Percentiles rank a stretch among this genome's conserved stretches.
These are phyloP conservation scores for Cucumis sativus DNA, from an alignment of 306 rosid genomes.

Conservation along the genomic window DNA sequence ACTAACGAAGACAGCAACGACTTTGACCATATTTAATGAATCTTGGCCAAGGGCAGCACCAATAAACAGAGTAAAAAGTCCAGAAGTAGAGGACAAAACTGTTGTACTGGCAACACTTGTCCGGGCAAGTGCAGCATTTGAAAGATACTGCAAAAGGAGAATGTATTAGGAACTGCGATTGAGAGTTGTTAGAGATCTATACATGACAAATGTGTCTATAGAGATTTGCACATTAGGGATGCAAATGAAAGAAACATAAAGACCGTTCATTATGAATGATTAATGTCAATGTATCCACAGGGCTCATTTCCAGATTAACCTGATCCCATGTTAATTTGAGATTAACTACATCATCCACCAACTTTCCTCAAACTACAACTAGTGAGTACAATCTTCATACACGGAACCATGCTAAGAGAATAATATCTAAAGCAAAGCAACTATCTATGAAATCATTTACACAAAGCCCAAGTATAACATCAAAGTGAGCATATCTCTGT, in stretches of 20 bases:
- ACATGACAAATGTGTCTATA: background rate
- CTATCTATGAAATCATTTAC: background rate
- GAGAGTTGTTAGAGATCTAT: background rate
- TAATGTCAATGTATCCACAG: background rate
- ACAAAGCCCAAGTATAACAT: background rate
- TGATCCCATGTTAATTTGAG: background rate
- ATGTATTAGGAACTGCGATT: background rate
- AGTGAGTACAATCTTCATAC: background rate
- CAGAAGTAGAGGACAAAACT: constrained; percentile 93
- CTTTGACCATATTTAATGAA: constrained; percentile 63
- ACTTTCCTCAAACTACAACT: background rate
- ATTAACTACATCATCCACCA: background rate
- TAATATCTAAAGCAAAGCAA: background rate
- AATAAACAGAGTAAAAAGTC: constrained; percentile 91
- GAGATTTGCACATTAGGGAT: background rate
- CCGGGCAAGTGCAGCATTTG: constrained; percentile 97
- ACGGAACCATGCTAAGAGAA: background rate
- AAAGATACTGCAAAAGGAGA: constrained; percentile 60
- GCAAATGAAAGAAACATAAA: background rate
- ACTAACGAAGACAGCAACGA: constrained; percentile 85
- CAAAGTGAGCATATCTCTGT: background rate
- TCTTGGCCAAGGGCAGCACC: constrained; percentile 86
- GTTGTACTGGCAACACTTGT: constrained; percentile 98
- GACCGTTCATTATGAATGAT: background rate
- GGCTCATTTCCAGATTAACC: background rate